A percentile compares a stretch with the other conserved stretches of the same genome.
phyloP scores from a whole-genome alignment of 345 rosid species.

The Trapa bicornis region DNA sequence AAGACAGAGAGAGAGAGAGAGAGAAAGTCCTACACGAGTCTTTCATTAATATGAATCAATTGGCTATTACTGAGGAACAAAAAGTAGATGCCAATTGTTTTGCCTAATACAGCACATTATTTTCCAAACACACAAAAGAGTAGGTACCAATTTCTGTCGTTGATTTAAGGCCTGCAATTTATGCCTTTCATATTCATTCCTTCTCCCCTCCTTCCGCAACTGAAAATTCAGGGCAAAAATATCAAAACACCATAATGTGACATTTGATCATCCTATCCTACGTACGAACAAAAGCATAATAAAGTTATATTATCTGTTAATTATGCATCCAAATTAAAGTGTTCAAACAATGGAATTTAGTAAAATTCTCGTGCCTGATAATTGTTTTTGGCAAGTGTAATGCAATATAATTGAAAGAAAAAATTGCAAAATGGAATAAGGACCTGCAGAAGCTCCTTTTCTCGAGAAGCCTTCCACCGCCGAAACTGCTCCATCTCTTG shows the following conservation, averaged over 20 bases:
- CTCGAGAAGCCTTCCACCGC: constrained; percentile 94
- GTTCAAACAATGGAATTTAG: not conserved
- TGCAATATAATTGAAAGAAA: not conserved
- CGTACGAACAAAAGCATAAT: not conserved
- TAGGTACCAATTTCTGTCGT: constrained; percentile 84
- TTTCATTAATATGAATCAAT: not conserved
- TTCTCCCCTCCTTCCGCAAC: constrained; percentile 92
- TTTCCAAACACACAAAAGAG: not conserved
- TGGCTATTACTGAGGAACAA: not conserved
- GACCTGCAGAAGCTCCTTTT: constrained; percentile 20
- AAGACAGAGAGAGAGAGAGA: not conserved
- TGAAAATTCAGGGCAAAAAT: constrained; percentile 18
- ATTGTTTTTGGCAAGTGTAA: not conserved
- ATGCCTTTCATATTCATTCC: constrained; percentile 97
- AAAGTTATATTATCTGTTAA: not conserved
- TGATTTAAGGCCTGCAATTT: constrained; percentile 90
- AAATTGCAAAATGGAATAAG: not conserved
- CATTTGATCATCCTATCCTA: not conserved
- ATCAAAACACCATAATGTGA: not conserved
- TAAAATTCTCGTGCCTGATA: not conserved
- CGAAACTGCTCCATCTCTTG: constrained; percentile 98
- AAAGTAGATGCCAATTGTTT: too few species aligned
- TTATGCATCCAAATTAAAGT: not conserved
- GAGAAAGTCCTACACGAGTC: not conserved
- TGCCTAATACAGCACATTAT: too few species aligned